These are phyloP conservation scores for Mortierella sp. DNA, from an alignment of 371 early-diverging fungal species.

Conservation along the genomic window DNA sequence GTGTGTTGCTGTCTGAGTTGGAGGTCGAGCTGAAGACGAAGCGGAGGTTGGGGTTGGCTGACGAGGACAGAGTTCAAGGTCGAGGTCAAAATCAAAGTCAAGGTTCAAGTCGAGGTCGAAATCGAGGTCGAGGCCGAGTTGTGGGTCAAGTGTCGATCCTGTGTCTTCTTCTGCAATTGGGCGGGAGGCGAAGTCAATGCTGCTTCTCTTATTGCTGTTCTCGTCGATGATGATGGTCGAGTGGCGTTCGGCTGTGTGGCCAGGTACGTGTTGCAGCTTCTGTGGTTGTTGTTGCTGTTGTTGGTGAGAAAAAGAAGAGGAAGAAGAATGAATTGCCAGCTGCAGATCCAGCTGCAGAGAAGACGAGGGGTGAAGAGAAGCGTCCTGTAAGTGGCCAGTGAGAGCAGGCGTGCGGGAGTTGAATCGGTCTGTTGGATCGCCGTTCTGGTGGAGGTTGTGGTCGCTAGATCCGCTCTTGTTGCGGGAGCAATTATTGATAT, in stretches of 20 bases:
- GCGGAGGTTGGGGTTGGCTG: slow-evolving; percentile 1
- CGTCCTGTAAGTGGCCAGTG: too few relatives aligned
- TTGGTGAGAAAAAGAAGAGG: neutral
- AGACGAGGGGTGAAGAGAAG: too few relatives aligned
- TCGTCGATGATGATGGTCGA: neutral
- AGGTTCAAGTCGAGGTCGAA: neutral
- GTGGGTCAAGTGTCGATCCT: slow-evolving; percentile 9
- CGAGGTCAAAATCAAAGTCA: slow-evolving; percentile 8
- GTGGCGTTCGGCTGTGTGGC: neutral
- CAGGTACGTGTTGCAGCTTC: neutral
- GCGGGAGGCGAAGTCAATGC: neutral
- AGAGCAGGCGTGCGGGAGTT: neutral
- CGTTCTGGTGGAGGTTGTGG: neutral
- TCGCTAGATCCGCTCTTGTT: neutral
- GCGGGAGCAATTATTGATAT: too few relatives aligned
- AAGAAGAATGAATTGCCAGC: neutral
- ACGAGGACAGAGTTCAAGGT: slow-evolving; percentile 8
- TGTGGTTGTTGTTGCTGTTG: neutral
- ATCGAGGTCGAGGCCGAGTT: slow-evolving; percentile 5
- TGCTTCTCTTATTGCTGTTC: neutral
- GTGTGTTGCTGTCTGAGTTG: neutral
- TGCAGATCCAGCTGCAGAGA: too few relatives aligned
- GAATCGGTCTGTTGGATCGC: too few relatives aligned
- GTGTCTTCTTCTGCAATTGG: neutral
- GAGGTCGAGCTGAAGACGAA: neutral